These are phyloP conservation scores for Trametopsis cervina DNA, from an alignment of 768 basidiomycete species.

Conservation along the genomic window DNA sequence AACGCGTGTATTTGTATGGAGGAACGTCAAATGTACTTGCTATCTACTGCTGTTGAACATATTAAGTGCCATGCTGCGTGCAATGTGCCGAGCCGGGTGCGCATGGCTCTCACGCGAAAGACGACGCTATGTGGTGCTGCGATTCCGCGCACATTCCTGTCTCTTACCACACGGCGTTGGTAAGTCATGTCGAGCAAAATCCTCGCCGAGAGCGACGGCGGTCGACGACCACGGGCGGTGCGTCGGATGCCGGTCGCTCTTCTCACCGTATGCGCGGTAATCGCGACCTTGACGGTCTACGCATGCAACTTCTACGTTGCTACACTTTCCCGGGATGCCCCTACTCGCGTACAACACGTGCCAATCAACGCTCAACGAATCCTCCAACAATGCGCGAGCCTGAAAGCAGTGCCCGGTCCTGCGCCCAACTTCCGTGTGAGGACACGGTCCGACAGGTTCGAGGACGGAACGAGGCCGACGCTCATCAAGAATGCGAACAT, in stretches of 20 bases:
- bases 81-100: background rate
- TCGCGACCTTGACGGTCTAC: constrained; percentile 10
- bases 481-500: constrained; percentile 68
- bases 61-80: no score
- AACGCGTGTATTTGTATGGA: no score
- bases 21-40: no score
- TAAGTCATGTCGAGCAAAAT: no score
- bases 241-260: background rate
- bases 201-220: no score
- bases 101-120: background rate
- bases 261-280: constrained; percentile 8
- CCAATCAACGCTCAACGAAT: constrained; percentile 22
- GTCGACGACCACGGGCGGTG: no score
- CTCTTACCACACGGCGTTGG: no score
- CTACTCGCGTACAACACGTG: constrained; percentile 11
- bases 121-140: no score
- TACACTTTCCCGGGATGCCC: background rate
- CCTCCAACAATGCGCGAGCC: constrained; percentile 25
- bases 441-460: constrained; percentile 53
- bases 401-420: constrained; percentile 24
- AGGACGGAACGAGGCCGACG: constrained; percentile 55
- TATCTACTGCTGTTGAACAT: no score
- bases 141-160: no score
- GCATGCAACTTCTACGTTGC: constrained; percentile 13
- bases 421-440: constrained; percentile 25